phyloP scores from a whole-genome alignment of 192 early-diverging fungal genomes.

The Umbelopsis sp. region DNA sequence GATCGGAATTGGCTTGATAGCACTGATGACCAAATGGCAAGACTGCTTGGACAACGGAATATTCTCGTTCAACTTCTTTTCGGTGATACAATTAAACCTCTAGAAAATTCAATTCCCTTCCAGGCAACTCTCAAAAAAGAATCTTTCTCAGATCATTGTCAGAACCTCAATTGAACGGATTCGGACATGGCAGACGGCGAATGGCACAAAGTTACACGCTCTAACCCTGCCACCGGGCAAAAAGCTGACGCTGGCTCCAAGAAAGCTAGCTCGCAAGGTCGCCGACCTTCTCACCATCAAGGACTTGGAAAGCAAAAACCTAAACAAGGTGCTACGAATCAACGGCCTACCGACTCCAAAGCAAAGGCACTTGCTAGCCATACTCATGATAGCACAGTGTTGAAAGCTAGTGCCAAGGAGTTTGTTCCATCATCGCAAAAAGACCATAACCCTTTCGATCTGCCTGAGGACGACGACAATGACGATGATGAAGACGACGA shows the following conservation, averaged over 20 bases:
- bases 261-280: neutral
- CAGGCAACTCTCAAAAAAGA: too few relatives aligned
- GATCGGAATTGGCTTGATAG: too few relatives aligned
- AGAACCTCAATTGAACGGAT: neutral
- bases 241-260: neutral
- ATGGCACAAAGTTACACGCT: slow-evolving; percentile 35
- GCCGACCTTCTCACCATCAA: slow-evolving; percentile 9
- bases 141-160: neutral
- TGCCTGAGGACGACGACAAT: slow-evolving; percentile 27
- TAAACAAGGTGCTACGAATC: neutral
- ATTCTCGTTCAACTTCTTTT: too few relatives aligned
- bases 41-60: too few relatives aligned
- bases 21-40: neutral
- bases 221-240: neutral
- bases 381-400: neutral
- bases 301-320: slow-evolving; percentile 7
- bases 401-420: slow-evolving; percentile 6
- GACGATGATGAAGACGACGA: slow-evolving; percentile 39
- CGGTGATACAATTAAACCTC: too few relatives aligned
- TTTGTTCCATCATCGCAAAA: neutral
- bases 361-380: neutral
- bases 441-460: slow-evolving; percentile 22
- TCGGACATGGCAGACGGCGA: slow-evolving; percentile 22
- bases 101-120: too few relatives aligned
- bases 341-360: neutral